Conservation (phyloP, 345 rosid genomes). For the Lenwebbia sp. region DNA sequence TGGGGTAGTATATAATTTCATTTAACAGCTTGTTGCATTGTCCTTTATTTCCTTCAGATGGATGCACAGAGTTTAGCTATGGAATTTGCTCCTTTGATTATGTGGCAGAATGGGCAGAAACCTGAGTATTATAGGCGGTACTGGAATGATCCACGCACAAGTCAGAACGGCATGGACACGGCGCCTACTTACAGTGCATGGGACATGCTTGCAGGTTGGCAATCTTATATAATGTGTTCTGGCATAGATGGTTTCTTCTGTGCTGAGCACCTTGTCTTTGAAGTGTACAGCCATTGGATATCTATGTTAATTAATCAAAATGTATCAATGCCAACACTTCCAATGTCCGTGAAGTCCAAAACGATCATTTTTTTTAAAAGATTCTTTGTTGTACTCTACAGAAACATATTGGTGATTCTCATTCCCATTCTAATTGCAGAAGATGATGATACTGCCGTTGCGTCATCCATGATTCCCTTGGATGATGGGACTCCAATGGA, state of each 20-base stretch:
- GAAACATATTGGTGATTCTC: neutral
- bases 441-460: slow-evolving; percentile 58
- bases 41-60: slow-evolving; percentile 41
- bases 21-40: neutral
- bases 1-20: neutral
- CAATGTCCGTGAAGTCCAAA: neutral
- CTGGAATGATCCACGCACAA: slow-evolving; percentile 48
- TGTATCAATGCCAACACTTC: neutral
- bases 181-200: slow-evolving; percentile 42
- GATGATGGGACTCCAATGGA: slow-evolving; percentile 66
- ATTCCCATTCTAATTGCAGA: slow-evolving; percentile 33
- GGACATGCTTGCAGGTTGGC: slow-evolving; percentile 84
- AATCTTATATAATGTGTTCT: neutral
- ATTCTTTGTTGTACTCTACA: neutral
- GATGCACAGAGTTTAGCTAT: slow-evolving; percentile 78
- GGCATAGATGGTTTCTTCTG: neutral
- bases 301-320: neutral
- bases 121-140: slow-evolving; percentile 62
- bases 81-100: slow-evolving; percentile 83
- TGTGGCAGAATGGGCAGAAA: slow-evolving; percentile 69
- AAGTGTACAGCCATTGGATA: neutral
- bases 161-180: slow-evolving; percentile 37
- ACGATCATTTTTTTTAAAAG: neutral
- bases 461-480: slow-evolving; percentile 62
- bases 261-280: neutral